Percentiles rank a stretch among this genome's conserved stretches.
These are phyloP conservation scores for Coemansia sp. DNA, from an alignment of 192 early-diverging fungal species.

Conservation along the genomic window DNA sequence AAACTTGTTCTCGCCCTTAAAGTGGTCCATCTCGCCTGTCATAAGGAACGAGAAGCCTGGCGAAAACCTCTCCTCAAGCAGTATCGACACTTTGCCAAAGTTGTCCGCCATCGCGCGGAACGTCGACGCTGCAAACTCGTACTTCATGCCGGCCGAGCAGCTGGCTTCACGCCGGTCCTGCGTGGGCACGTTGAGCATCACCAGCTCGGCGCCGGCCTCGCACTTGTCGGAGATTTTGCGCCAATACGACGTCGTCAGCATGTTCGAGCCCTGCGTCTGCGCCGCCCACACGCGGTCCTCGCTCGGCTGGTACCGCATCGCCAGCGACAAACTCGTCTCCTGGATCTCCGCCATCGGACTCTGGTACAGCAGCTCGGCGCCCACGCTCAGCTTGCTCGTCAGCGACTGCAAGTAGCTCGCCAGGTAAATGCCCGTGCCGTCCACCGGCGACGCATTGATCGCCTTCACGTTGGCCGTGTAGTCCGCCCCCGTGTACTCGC, in stretches of 20 bases:
- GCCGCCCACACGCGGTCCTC: conserved; percentile 68
- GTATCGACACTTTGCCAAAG: conserved; percentile 79
- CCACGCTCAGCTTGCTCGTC: conserved; percentile 76
- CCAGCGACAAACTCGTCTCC: conserved; percentile 73
- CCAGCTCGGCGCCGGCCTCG: conserved; percentile 89
- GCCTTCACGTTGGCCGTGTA: conserved; percentile 89
- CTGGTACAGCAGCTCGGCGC: conserved; percentile 82
- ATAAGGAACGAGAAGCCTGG: conserved; percentile 89
- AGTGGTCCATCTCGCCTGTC: conserved; percentile 94
- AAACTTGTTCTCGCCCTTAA: conserved; percentile 82
- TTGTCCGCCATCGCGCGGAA: conserved; percentile 93
- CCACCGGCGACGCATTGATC: conserved; percentile 90
- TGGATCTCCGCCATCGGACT: conserved; percentile 77
- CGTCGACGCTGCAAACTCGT: conserved; percentile 89
- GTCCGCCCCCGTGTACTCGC: conserved; percentile 88
- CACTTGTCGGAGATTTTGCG: conserved; percentile 89
- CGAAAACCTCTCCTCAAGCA: conserved; percentile 94
- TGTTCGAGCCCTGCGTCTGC: conserved; percentile 65
- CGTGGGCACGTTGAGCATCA: conserved; percentile 66
- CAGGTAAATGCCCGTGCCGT: conserved; percentile 87
- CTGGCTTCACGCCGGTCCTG: conserved; percentile 80
- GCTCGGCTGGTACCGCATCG: conserved; percentile 67
- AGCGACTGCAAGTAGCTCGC: conserved; percentile 90
- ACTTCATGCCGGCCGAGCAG: conserved; percentile 95
- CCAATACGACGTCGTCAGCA: conserved; percentile 84